phyloP scores from a whole-genome alignment of 768 basidiomycete genomes.

The Leccinellum rugosiceps region DNA sequence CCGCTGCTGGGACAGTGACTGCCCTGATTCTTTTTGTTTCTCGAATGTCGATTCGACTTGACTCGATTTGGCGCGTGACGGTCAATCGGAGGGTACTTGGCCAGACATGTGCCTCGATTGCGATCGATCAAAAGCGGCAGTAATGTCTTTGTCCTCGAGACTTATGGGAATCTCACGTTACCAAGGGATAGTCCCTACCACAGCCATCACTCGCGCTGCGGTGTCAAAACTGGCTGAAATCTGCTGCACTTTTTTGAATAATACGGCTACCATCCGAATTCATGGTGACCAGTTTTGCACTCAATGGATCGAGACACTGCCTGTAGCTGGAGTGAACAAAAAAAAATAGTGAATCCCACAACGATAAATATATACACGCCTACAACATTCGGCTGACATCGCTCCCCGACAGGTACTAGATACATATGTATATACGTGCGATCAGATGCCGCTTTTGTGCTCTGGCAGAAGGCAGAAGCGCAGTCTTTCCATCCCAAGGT shows the following conservation, averaged over 20 bases:
- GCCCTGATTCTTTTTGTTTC: background rate
- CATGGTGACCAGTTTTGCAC: background rate
- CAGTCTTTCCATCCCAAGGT: no score
- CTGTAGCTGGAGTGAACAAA: background rate
- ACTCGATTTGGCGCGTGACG: background rate
- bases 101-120: background rate
- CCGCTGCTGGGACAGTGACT: background rate
- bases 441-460: conserved; percentile 21
- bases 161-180: background rate
- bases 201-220: background rate
- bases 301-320: background rate
- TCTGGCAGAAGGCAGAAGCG: background rate
- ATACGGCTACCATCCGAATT: background rate
- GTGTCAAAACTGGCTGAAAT: background rate
- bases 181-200: background rate
- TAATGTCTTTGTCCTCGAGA: background rate
- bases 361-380: background rate
- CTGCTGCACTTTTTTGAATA: background rate
- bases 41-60: background rate
- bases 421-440: conserved; percentile 11
- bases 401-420: conserved; percentile 4
- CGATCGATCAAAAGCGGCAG: background rate
- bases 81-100: background rate
- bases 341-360: background rate
- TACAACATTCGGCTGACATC: conserved; percentile 8